A percentile compares a stretch with the other conserved stretches of the same genome.
phyloP scores from a whole-genome alignment of 495 filamentous ascomycete genomes.

The Penicillium canescens region DNA sequence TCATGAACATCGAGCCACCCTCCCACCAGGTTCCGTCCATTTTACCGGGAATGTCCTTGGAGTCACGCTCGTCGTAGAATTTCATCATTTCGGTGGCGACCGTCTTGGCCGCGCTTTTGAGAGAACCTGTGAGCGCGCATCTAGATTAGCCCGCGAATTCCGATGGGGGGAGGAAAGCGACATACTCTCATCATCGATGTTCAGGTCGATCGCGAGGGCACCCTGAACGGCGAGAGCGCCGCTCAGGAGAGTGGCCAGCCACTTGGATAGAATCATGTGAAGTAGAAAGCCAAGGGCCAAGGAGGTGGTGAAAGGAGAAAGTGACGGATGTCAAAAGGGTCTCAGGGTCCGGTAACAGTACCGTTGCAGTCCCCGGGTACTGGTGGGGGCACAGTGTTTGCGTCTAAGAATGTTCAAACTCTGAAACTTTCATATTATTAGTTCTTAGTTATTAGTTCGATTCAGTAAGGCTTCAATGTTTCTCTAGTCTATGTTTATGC shows the following conservation, averaged over 20 bases:
- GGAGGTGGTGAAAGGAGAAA: background rate
- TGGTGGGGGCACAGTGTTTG: background rate
- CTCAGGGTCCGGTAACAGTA: conserved; percentile 6
- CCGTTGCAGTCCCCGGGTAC: conserved; percentile 1
- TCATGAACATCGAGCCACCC: conserved; percentile 72
- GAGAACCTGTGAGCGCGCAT: conserved; percentile 44
- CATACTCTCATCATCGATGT: conserved; percentile 36
- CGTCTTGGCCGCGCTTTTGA: conserved; percentile 59
- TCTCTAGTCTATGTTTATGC: background rate
- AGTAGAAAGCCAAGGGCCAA: conserved; percentile 14
- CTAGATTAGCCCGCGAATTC: background rate
- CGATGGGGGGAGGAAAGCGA: background rate
- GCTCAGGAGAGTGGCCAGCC: conserved; percentile 27
- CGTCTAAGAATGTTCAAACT: conserved; percentile 8
- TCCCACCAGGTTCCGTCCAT: conserved; percentile 74
- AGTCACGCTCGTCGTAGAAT: conserved; percentile 63
- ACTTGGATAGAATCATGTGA: conserved; percentile 25
- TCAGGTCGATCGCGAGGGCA: conserved; percentile 31
- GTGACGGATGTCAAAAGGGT: conserved; percentile 5
- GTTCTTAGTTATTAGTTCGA: background rate
- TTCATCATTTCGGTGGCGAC: conserved; percentile 65
- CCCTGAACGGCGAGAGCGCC: conserved; percentile 28
- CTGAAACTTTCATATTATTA: background rate
- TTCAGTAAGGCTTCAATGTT: too few relatives aligned
- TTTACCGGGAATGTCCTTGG: conserved; percentile 64